Percentiles rank a stretch among this genome's conserved stretches.
Conservation (phyloP, 2,329 filamentous ascomycete species). For the Diaporthe sp. region DNA sequence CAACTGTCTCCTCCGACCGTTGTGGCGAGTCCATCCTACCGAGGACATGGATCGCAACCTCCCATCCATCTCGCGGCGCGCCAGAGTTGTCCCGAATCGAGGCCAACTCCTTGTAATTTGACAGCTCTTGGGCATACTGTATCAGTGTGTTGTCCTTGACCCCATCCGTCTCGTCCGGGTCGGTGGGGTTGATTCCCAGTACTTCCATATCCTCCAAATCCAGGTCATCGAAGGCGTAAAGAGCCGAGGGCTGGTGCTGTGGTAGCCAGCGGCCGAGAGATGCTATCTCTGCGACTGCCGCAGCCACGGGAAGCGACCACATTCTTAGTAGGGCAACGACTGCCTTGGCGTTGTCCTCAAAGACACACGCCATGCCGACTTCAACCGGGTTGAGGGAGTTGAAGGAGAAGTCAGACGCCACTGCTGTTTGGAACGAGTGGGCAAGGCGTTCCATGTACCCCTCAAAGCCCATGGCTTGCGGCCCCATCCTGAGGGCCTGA, state of each 20-base stretch:
- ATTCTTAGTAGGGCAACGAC: conserved; percentile 78
- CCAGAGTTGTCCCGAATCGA: conserved; percentile 44
- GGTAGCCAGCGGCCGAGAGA: conserved; percentile 87
- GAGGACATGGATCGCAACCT: conserved; percentile 85
- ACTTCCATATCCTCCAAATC: conserved; percentile 89
- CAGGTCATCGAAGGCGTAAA: conserved; percentile 72
- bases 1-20: conserved; percentile 78
- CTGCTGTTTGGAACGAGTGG: conserved; percentile 75
- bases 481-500: conserved; percentile 49
- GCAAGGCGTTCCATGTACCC: conserved; percentile 81
- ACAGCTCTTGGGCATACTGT: conserved; percentile 77
- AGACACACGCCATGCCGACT: conserved; percentile 82
- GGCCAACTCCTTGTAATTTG: conserved; percentile 63
- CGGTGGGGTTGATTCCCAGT: conserved; percentile 72
- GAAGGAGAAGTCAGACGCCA: conserved; percentile 78
- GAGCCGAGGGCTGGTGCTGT: conserved; percentile 61
- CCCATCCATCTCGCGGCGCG: conserved; percentile 79
- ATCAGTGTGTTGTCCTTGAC: conserved; percentile 84
- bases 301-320: conserved; percentile 84
- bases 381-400: conserved; percentile 82
- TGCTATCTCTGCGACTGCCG: conserved; percentile 84
- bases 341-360: conserved; percentile 84
- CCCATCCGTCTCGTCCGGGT: conserved; percentile 69
- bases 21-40: conserved; percentile 81
- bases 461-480: conserved; percentile 61